Evolutionary conservation across 305 asterid genomes (phyloP).

Genomic region (Petunia hybrid): DNA sequence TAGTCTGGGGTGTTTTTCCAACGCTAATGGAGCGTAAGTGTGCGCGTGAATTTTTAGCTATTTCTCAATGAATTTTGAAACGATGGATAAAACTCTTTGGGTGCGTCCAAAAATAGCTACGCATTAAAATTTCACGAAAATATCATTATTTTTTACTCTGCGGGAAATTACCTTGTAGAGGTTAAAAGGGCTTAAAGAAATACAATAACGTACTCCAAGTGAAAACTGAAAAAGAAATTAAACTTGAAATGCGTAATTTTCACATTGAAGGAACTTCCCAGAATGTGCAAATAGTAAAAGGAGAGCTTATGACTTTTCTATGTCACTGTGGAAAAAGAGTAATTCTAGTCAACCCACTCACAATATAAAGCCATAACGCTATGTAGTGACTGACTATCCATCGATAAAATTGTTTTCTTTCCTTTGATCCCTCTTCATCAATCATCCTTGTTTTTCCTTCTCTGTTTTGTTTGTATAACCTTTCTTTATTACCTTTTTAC

Average conservation of each 20-base stretch:
- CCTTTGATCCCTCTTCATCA: not conserved
- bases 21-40: too few relatives aligned
- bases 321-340: not conserved
- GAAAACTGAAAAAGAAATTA: too few relatives aligned
- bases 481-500: conserved; percentile 33
- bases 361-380: not conserved
- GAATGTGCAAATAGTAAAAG: conserved; percentile 7
- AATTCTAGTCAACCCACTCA: not conserved
- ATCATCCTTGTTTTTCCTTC: not conserved
- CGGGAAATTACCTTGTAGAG: not conserved
- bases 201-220: not conserved
- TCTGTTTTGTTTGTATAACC: not conserved
- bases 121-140: too few relatives aligned
- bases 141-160: too few relatives aligned
- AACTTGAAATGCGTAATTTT: too few relatives aligned
- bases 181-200: not conserved
- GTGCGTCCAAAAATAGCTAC: too few relatives aligned
- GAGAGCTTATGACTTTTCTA: not conserved
- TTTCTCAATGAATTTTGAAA: too few relatives aligned
- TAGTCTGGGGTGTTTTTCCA: too few relatives aligned
- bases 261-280: not conserved
- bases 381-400: not conserved
- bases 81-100: too few relatives aligned
- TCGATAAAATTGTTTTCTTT: not conserved
- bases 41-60: too few relatives aligned